Evolutionary conservation across 441 rosid genomes (phyloP).

Genomic region (Biscutella auriculata): DNA sequence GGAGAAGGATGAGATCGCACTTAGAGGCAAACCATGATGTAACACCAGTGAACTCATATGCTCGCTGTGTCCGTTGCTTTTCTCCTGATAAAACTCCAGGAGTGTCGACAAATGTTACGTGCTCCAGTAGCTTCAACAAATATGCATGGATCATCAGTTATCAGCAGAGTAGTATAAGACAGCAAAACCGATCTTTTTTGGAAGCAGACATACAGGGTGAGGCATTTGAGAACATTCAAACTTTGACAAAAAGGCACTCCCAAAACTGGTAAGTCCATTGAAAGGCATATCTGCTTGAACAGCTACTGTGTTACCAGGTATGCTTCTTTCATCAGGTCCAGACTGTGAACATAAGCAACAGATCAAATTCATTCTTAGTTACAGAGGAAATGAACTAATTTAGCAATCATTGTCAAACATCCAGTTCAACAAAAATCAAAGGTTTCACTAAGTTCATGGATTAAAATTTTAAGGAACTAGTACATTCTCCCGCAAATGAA

Average conservation of each 20-base stretch:
- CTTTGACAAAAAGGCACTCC: slow-evolving; percentile 88
- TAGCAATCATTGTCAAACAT: neutral
- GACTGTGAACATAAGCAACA: slow-evolving; percentile 36
- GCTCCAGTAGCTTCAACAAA: slow-evolving; percentile 74
- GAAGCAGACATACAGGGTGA: slow-evolving; percentile 58
- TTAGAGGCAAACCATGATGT: slow-evolving; percentile 98
- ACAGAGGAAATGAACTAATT: slow-evolving; percentile 3
- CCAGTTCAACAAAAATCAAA: neutral
- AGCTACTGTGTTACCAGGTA: slow-evolving; percentile 90
- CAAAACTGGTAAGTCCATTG: slow-evolving; percentile 82
- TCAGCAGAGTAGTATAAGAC: slow-evolving; percentile 1
- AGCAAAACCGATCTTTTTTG: neutral
- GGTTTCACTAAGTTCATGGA: neutral
- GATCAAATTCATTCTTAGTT: neutral
- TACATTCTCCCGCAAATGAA: neutral
- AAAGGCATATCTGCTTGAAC: slow-evolving; percentile 98
- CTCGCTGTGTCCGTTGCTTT: slow-evolving; percentile 78
- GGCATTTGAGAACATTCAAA: slow-evolving; percentile 99
- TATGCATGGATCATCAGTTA: slow-evolving; percentile 12
- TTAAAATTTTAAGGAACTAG: neutral
- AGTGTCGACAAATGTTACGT: slow-evolving; percentile 78
- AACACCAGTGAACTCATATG: slow-evolving; percentile 86
- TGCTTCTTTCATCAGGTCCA: slow-evolving; percentile 92
- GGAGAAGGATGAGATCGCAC: slow-evolving; percentile 88
- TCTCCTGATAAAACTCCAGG: slow-evolving; percentile 95